Conservation (phyloP, 163 green algal genomes). For the Coccomyxa subellipsoidea region DNA sequence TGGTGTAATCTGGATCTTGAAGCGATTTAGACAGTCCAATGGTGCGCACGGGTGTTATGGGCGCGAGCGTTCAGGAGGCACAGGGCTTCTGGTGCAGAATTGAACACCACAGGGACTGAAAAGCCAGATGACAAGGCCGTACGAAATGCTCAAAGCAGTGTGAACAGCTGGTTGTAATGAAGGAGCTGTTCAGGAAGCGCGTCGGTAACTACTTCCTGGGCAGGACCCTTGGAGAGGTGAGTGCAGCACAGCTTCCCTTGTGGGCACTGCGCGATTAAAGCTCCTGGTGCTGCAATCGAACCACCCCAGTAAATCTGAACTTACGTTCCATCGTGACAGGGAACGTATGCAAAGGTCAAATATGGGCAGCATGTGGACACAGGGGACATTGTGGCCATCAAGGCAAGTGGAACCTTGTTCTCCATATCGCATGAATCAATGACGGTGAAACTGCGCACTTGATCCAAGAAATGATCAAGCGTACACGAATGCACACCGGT, state of each 20-base stretch:
- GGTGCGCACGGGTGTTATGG: too few species aligned
- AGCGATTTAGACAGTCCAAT: too few species aligned
- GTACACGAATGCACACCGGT: too few species aligned
- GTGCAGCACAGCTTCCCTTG: not conserved
- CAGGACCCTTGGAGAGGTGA: conserved; percentile 57
- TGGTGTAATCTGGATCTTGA: too few species aligned
- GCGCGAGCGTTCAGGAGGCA: too few species aligned
- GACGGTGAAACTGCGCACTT: too few species aligned
- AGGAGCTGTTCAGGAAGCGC: conserved; percentile 18
- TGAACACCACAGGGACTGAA: too few species aligned
- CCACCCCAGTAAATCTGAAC: not conserved
- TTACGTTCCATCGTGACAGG: conserved; percentile 24
- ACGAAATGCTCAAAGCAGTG: not conserved
- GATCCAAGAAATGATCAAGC: too few species aligned
- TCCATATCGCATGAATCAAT: too few species aligned
- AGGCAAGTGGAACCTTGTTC: too few species aligned
- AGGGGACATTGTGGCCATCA: conserved; percentile 37
- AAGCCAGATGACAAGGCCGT: not conserved
- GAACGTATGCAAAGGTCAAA: conserved; percentile 61
- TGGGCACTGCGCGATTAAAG: not conserved
- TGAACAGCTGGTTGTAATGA: not conserved
- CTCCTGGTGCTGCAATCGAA: not conserved
- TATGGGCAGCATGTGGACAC: conserved; percentile 49
- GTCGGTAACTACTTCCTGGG: conserved; percentile 55
- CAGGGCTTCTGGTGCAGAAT: not conserved